A percentile compares a stretch with the other conserved stretches of the same genome.
Conservation (phyloP, 2,329 filamentous ascomycete genomes). For the Sclerotinia trifoliorum region DNA sequence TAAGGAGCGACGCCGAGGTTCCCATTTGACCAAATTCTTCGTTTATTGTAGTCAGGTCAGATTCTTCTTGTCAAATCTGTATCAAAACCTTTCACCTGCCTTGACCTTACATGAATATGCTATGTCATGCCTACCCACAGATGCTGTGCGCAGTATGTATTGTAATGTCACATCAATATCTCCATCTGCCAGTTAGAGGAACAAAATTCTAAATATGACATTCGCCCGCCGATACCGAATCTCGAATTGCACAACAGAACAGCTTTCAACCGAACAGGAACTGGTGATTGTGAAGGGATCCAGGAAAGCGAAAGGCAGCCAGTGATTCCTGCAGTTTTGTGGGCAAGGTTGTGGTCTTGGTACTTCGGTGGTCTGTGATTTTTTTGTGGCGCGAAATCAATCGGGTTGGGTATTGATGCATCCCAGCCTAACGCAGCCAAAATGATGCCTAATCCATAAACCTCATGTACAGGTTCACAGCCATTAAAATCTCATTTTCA, state of each 20-base stretch:
- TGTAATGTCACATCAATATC: constrained; percentile 1
- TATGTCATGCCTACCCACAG: constrained; percentile 12
- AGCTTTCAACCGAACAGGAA: background rate
- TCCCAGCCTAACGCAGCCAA: constrained; percentile 39
- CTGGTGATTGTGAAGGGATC: background rate
- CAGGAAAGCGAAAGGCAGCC: constrained; percentile 31
- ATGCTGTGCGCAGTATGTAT: constrained; percentile 11
- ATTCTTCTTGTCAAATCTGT: background rate
- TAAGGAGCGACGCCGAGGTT: constrained; percentile 18
- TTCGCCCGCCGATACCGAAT: background rate
- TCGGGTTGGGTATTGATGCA: constrained; percentile 49
- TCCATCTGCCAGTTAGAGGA: background rate
- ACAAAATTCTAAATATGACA: background rate
- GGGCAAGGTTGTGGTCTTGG: constrained; percentile 20
- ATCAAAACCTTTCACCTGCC: background rate
- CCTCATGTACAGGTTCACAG: constrained; percentile 15
- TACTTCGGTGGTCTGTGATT: constrained; percentile 14
- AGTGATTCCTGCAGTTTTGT: constrained; percentile 27
- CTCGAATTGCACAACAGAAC: constrained; percentile 11
- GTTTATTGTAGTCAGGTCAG: background rate
- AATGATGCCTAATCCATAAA: constrained; percentile 20
- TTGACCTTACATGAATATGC: constrained; percentile 13
- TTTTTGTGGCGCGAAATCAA: constrained; percentile 29
- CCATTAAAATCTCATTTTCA: constrained; percentile 15
- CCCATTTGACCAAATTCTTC: constrained; percentile 5